Conservation (phyloP, 2,329 filamentous ascomycete species). For the Xylaria hypoxylon region DNA sequence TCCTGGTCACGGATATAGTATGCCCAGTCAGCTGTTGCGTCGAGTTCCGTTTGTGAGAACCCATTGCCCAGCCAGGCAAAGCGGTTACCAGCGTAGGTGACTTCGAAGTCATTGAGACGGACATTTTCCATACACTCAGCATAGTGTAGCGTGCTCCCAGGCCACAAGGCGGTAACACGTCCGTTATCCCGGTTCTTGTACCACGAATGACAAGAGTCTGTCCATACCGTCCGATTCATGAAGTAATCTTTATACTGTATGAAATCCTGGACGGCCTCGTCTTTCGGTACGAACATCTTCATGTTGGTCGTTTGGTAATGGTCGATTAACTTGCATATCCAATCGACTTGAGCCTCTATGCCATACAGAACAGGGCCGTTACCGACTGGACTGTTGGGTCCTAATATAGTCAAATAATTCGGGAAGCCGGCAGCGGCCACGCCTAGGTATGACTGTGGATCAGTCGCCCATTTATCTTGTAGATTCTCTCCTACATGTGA, state of each 20-base stretch:
- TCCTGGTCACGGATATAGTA: constrained; percentile 37
- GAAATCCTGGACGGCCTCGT: constrained; percentile 46
- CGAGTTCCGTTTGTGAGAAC: constrained; percentile 34
- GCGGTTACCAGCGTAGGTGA: constrained; percentile 36
- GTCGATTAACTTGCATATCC: constrained; percentile 36
- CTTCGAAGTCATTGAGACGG: constrained; percentile 43
- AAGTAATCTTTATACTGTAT: constrained; percentile 45
- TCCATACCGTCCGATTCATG: constrained; percentile 46
- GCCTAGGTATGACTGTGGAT: constrained; percentile 65
- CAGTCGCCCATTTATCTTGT: constrained; percentile 63
- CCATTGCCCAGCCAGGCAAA: constrained; percentile 39
- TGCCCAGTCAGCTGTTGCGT: constrained; percentile 32
- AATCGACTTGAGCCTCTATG: constrained; percentile 34
- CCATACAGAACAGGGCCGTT: constrained; percentile 38
- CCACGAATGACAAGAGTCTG: constrained; percentile 32
- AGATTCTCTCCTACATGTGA: constrained; percentile 60
- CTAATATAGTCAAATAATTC: constrained; percentile 69
- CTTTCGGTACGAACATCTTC: constrained; percentile 32
- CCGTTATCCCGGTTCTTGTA: constrained; percentile 39
- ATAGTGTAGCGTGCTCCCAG: constrained; percentile 41
- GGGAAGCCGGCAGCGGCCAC: constrained; percentile 66
- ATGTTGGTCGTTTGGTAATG: constrained; percentile 38
- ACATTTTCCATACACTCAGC: constrained; percentile 36
- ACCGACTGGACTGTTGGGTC: constrained; percentile 39
- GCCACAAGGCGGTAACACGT: constrained; percentile 33